Evolutionary conservation across 352 stramenopile genomes (phyloP).

Genomic region (Globisporangium okanoganense): DNA sequence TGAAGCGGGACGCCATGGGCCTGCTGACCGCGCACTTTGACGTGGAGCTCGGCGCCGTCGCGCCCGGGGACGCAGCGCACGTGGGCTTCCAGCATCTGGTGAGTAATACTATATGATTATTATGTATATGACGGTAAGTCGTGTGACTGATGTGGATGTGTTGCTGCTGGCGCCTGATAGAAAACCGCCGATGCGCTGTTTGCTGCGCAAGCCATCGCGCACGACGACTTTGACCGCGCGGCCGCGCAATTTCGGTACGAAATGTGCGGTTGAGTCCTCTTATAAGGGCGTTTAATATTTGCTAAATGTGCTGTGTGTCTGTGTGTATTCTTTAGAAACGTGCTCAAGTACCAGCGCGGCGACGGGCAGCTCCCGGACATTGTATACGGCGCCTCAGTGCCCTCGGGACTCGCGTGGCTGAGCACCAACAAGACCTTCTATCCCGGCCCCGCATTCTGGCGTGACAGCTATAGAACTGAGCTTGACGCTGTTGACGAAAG

Average conservation of each 20-base stretch:
- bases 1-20: slow-evolving; percentile 39
- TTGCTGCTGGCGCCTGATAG: slow-evolving; percentile 11
- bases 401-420: slow-evolving; percentile 43
- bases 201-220: slow-evolving; percentile 72
- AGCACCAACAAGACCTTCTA: slow-evolving; percentile 67
- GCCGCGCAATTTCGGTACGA: slow-evolving; percentile 55
- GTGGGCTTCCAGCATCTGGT: slow-evolving; percentile 83
- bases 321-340: slow-evolving; percentile 18
- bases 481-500: not conserved
- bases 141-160: not conserved
- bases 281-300: not conserved
- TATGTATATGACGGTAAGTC: not conserved
- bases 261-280: not conserved
- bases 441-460: slow-evolving; percentile 77
- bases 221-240: slow-evolving; percentile 67
- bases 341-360: slow-evolving; percentile 55
- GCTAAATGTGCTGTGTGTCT: not conserved
- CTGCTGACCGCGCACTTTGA: slow-evolving; percentile 53
- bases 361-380: slow-evolving; percentile 64
- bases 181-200: slow-evolving; percentile 78
- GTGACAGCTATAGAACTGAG: not conserved
- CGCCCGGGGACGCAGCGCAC: slow-evolving; percentile 34
- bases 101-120: not conserved
- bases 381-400: slow-evolving; percentile 75
- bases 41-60: slow-evolving; percentile 64